phyloP scores from a whole-genome alignment of 768 basidiomycete species.

The Tephrocybe sp. region DNA sequence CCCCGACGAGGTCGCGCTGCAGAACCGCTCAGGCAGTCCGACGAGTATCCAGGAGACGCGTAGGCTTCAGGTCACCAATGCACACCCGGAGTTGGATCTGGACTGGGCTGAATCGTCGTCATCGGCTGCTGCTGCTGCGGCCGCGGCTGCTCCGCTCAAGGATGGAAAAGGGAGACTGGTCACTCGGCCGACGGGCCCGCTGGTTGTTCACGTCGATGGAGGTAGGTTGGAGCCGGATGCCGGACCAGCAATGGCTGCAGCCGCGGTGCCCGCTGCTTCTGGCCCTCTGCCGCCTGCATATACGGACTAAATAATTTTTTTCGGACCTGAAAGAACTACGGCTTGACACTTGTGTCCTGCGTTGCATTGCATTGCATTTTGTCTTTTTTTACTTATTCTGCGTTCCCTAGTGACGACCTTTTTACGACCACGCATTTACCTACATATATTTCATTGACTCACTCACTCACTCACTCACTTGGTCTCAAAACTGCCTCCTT shows the following conservation, averaged over 20 bases:
- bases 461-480: neutral
- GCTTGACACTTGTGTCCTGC: neutral
- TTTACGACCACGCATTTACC: neutral
- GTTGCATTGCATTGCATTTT: constrained; percentile 1
- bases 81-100: constrained; percentile 11
- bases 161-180: constrained; percentile 22
- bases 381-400: neutral
- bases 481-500: constrained; percentile 6
- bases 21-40: constrained; percentile 39
- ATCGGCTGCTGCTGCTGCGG: constrained; percentile 14
- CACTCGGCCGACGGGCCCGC: constrained; percentile 26
- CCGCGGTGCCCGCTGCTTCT: neutral
- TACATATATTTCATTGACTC: neutral
- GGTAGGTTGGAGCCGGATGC: constrained; percentile 31
- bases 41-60: constrained; percentile 38
- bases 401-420: constrained; percentile 4
- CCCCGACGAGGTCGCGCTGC: constrained; percentile 14
- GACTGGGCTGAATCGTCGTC: constrained; percentile 13
- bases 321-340: no score
- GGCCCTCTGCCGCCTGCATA: constrained; percentile 19
- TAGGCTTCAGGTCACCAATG: constrained; percentile 39
- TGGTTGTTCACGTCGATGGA: constrained; percentile 41
- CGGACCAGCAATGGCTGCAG: constrained; percentile 14
- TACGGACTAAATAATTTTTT: constrained; percentile 4
- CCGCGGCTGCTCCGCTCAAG: constrained; percentile 4